Base-by-base conservation (phyloP, 208 protist genomes). In the Leishmania guyanensis region DNA sequence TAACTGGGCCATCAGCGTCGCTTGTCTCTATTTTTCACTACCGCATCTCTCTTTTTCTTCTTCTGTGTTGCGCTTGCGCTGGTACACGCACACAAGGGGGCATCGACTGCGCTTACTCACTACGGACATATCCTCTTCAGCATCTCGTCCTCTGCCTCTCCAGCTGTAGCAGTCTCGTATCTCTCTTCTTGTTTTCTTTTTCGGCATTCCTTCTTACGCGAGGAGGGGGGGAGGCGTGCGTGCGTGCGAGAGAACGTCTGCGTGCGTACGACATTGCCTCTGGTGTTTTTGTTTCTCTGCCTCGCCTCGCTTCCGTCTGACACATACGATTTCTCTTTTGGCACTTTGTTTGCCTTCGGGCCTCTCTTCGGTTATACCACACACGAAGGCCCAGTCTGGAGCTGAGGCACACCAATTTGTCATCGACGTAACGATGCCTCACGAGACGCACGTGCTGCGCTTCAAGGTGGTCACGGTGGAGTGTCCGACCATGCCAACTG, bases 401-500 rank as follows among this genome's bases (percentile, higher is more conserved):
- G 4, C 39, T 20, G 36, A 71, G 0, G 39, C 66, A 48, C 66
- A 12, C 22, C 39, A 33, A 6, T 5, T 71, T 22, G 22, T 36
- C 9, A n/a, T 54, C 17, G 51, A 29, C 72, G n/a, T 48, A 26
- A 46, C 72, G 33, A 93, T 90, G 84, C 87, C 87, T 60, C 90
- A 82, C 16, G 90, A 94, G 22, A 85, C 90, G 50, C 88, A 96
- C 81, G 90, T 95, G 86, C 77, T 95, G 46, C 91, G 92, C 66
- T 96, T 97, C 79, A 93, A 94, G 77, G 88, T 95, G 73, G 76
- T 95, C 9, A 86, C 78, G 29, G 69, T 97, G 62, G 86, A 93
- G 82, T 95, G 91, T 77, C 43, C 84, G 10, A 62, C 91, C n/a
- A 80, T 96, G 84, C 82, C 86, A 10, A 81, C 89, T 56, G 92